Conservation (phyloP, 2,329 filamentous ascomycete species). For the Scytalidium lignicola region DNA sequence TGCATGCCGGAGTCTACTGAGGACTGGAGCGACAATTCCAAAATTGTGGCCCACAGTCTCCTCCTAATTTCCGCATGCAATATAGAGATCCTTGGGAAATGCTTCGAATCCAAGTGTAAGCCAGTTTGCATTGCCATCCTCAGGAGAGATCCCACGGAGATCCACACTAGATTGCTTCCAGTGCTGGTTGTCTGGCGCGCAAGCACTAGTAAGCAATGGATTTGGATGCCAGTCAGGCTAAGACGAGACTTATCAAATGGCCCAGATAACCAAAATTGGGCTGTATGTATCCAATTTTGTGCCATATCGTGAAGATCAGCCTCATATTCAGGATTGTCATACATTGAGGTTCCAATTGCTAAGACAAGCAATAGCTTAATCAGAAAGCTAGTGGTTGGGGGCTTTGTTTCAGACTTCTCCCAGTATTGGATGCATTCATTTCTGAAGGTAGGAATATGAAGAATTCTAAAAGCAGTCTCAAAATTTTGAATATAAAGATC, state of each 20-base stretch:
- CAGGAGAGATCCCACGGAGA: conserved; percentile 44
- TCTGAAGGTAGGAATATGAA: conserved; percentile 42
- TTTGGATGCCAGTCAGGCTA: conserved; percentile 45
- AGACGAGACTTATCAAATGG: conserved; percentile 42
- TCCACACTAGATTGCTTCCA: conserved; percentile 47
- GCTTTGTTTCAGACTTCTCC: conserved; percentile 21
- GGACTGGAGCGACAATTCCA: conserved; percentile 49
- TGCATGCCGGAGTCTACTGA: conserved; percentile 46
- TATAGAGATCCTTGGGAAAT: conserved; percentile 41
- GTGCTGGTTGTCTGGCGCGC: conserved; percentile 44
- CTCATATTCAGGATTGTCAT: conserved; percentile 11
- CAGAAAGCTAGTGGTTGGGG: conserved; percentile 6
- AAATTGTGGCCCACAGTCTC: conserved; percentile 50
- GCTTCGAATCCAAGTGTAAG: conserved; percentile 50
- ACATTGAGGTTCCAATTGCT: conserved; percentile 17
- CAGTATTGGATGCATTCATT: conserved; percentile 38
- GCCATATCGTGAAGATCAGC: conserved; percentile 34
- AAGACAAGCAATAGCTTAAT: conserved; percentile 21
- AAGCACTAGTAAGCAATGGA: conserved; percentile 45
- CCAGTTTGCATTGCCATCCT: conserved; percentile 53
- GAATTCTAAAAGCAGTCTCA: conserved; percentile 37
- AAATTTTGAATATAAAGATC: conserved; percentile 37
- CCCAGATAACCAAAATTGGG: conserved; percentile 43
- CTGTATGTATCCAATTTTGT: conserved; percentile 17
- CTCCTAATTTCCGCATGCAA: conserved; percentile 49